Conservation (phyloP, 2,329 filamentous ascomycete genomes). For the Aspergillus sp. region DNA sequence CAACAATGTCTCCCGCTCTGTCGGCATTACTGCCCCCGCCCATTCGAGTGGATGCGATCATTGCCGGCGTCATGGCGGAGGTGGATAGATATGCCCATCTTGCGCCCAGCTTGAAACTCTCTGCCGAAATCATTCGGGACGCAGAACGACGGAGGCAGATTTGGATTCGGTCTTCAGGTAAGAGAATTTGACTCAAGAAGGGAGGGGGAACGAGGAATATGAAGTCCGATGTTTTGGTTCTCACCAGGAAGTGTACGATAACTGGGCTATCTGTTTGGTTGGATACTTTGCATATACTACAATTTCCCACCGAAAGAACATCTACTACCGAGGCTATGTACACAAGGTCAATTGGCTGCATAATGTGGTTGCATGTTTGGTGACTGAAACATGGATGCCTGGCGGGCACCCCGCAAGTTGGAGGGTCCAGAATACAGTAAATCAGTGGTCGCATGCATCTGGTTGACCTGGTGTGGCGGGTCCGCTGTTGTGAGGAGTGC, state of each 20-base stretch:
- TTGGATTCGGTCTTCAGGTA: slow-evolving; percentile 21
- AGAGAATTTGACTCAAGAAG: slow-evolving; percentile 2
- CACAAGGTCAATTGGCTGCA: too few relatives aligned
- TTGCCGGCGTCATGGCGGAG: slow-evolving; percentile 73
- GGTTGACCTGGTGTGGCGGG: too few relatives aligned
- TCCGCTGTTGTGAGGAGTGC: too few relatives aligned
- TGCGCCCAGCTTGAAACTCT: slow-evolving; percentile 71
- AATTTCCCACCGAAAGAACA: too few relatives aligned
- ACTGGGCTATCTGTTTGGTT: too few relatives aligned
- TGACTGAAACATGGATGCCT: too few relatives aligned
- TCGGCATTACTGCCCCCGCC: slow-evolving; percentile 61
- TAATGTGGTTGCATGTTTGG: too few relatives aligned
- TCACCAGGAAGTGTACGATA: background rate
- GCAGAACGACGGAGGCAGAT: slow-evolving; percentile 69
- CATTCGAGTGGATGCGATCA: slow-evolving; percentile 67
- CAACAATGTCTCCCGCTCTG: slow-evolving; percentile 74
- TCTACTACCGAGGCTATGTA: too few relatives aligned
- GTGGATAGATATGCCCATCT: slow-evolving; percentile 72
- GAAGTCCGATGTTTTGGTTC: background rate
- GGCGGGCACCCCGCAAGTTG: too few relatives aligned
- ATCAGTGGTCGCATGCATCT: too few relatives aligned
- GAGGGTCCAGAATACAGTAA: too few relatives aligned
- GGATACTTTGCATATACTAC: too few relatives aligned
- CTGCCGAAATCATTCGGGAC: slow-evolving; percentile 78
- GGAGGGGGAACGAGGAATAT: background rate